phyloP scores from a whole-genome alignment of 1,284 basidiomycete species.

The Mycena citricolor region DNA sequence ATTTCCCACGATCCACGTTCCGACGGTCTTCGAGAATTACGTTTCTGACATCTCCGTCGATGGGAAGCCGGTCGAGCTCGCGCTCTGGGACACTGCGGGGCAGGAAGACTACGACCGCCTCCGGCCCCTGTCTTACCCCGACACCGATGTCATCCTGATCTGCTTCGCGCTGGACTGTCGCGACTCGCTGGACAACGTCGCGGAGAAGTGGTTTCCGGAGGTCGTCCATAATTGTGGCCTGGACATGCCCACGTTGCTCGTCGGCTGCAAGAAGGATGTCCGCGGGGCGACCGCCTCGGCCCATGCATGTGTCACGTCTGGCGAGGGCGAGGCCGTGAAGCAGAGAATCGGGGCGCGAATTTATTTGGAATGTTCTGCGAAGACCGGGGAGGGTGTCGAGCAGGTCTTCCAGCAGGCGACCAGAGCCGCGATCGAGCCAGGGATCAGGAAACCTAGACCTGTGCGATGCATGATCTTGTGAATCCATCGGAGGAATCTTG shows the following conservation, averaged over 20 bases:
- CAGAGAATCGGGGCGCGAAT: neutral
- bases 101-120: too few species aligned
- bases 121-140: too few species aligned
- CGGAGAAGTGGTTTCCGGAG: too few species aligned
- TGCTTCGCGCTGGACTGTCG: too few species aligned
- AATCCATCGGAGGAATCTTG: too few species aligned
- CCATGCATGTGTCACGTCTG: neutral
- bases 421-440: conserved; percentile 1
- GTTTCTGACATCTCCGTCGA: conserved; percentile 2
- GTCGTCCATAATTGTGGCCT: too few species aligned
- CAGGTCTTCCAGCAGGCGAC: conserved; percentile 4
- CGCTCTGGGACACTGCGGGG: conserved; percentile 4
- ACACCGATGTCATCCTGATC: too few species aligned
- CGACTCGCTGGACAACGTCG: too few species aligned
- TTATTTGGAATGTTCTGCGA: conserved; percentile 3
- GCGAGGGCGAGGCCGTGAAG: neutral
- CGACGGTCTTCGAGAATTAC: conserved; percentile 7
- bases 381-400: neutral
- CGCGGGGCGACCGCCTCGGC: neutral
- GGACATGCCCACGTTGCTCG: neutral
- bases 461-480: too few species aligned
- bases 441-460: too few species aligned
- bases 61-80: neutral
- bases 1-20: conserved; percentile 3
- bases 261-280: conserved; percentile 4